Conservation (phyloP, 2,329 filamentous ascomycete genomes). For the Neonectria sp. region DNA sequence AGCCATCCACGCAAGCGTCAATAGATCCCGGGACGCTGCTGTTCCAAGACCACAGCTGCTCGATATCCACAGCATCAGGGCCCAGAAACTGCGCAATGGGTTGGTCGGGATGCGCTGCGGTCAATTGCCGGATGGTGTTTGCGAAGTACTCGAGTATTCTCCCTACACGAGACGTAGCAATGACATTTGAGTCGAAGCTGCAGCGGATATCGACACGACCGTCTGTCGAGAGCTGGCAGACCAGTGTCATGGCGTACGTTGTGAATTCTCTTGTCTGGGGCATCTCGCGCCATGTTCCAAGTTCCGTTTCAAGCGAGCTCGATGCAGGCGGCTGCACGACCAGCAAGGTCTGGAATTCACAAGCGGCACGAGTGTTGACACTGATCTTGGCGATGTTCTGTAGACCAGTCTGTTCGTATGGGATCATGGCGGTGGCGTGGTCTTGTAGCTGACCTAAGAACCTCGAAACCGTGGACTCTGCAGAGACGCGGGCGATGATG, state of each 20-base stretch:
- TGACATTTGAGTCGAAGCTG: constrained; percentile 18
- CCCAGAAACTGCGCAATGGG: too few relatives aligned
- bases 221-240: neutral
- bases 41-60: constrained; percentile 40
- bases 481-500: neutral
- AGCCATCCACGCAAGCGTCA: constrained; percentile 38
- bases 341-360: constrained; percentile 20
- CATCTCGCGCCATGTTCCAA: constrained; percentile 12
- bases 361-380: neutral
- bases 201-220: neutral
- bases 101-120: too few relatives aligned
- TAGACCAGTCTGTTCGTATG: constrained; percentile 5
- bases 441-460: neutral
- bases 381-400: constrained; percentile 9
- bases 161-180: neutral
- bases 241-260: constrained; percentile 10
- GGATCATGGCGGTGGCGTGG: neutral
- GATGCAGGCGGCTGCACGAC: neutral
- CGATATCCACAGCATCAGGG: neutral
- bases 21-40: constrained; percentile 19
- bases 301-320: too few relatives aligned
- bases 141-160: constrained; percentile 1
- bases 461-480: neutral
- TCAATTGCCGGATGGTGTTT: neutral
- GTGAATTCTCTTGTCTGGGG: neutral